A percentile compares a stretch with the other conserved stretches of the same genome.
Conservation (phyloP, 1,284 basidiomycete species). For the Xerocomus amazonicus region DNA sequence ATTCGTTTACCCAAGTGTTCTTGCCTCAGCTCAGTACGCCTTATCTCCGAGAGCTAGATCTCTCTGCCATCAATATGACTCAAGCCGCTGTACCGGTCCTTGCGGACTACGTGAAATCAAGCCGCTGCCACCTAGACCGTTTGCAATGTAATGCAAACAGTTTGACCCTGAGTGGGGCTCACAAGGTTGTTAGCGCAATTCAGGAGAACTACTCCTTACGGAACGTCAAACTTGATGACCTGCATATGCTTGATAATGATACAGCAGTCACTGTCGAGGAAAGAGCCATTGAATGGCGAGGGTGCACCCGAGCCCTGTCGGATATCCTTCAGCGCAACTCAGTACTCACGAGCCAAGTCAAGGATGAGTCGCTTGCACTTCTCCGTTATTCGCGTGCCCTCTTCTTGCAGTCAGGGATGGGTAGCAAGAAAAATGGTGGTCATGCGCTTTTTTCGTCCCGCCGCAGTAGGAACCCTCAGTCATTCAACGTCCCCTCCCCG, state of each 20-base stretch:
- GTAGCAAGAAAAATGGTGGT: not conserved
- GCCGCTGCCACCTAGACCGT: slow-evolving; percentile 29
- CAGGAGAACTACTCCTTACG: slow-evolving; percentile 47
- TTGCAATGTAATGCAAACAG: slow-evolving; percentile 33
- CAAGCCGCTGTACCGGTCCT: slow-evolving; percentile 42
- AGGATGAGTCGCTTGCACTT: slow-evolving; percentile 49
- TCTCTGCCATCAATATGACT: slow-evolving; percentile 53
- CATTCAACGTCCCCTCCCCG: slow-evolving; percentile 12
- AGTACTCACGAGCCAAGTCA: slow-evolving; percentile 38
- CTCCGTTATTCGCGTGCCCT: slow-evolving; percentile 50
- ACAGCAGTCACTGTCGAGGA: slow-evolving; percentile 10
- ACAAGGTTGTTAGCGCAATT: slow-evolving; percentile 43
- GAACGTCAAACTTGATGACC: slow-evolving; percentile 50
- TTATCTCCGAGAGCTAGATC: slow-evolving; percentile 50
- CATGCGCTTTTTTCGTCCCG: slow-evolving; percentile 5
- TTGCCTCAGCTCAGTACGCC: slow-evolving; percentile 45
- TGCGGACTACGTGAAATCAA: slow-evolving; percentile 49
- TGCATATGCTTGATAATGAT: slow-evolving; percentile 25
- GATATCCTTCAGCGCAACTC: slow-evolving; percentile 40
- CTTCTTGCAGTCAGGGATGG: slow-evolving; percentile 36
- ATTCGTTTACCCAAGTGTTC: slow-evolving; percentile 50
- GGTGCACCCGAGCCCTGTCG: slow-evolving; percentile 33
- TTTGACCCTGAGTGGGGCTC: slow-evolving; percentile 34
- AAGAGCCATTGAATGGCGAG: slow-evolving; percentile 35
- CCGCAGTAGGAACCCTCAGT: slow-evolving; percentile 5